phyloP scores from a whole-genome alignment of 2,329 filamentous ascomycete genomes.

The Xylaria sp. region DNA sequence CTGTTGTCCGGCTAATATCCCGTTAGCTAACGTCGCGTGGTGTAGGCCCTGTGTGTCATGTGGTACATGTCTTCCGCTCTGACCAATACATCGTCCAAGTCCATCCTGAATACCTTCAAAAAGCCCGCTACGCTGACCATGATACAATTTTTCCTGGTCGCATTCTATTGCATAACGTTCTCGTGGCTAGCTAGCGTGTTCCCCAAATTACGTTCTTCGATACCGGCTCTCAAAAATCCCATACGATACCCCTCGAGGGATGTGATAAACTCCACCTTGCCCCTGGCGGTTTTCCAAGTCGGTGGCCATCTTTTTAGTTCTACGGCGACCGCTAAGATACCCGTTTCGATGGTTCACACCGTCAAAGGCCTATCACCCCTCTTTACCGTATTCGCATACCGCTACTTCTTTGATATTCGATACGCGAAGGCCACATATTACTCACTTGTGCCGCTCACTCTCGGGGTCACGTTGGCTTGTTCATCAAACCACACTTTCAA shows the following conservation, averaged over 20 bases:
- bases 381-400: conserved; percentile 94
- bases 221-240: conserved; percentile 84
- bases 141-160: conserved; percentile 93
- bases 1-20: conserved; percentile 28
- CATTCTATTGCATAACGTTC: conserved; percentile 83
- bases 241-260: conserved; percentile 84
- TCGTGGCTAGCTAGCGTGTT: conserved; percentile 79
- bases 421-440: conserved; percentile 90
- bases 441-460: conserved; percentile 87
- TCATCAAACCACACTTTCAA: conserved; percentile 81
- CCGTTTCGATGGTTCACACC: conserved; percentile 95
- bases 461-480: conserved; percentile 96
- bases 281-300: conserved; percentile 91
- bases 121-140: conserved; percentile 92
- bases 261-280: conserved; percentile 87
- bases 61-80: conserved; percentile 97
- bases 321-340: conserved; percentile 92
- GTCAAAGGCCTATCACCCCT: conserved; percentile 97
- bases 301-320: conserved; percentile 93
- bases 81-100: conserved; percentile 97
- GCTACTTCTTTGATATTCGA: conserved; percentile 85
- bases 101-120: conserved; percentile 90
- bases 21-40: conserved; percentile 43
- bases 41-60: conserved; percentile 81
- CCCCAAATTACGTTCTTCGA: conserved; percentile 72